Evolutionary conservation across 345 rosid species (phyloP).

Genomic region (Physaria fendleri): DNA sequence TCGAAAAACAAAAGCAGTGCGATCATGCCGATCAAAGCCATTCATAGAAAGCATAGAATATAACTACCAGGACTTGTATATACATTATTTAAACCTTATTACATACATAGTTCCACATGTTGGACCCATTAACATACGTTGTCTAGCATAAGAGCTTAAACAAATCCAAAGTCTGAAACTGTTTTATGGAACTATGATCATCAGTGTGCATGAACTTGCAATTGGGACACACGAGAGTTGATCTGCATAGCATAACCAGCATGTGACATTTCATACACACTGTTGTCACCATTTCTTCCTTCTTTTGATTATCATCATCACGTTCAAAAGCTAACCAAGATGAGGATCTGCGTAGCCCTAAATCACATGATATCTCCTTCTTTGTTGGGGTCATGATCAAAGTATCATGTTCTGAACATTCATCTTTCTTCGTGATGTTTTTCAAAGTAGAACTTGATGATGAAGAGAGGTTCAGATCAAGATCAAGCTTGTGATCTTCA

Average conservation of each 20-base stretch:
- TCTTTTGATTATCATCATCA: conserved; percentile 30
- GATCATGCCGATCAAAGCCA: neutral
- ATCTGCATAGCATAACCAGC: conserved; percentile 77
- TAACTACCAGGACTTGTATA: conserved; percentile 2
- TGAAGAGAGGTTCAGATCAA: conserved; percentile 50
- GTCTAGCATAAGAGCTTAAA: conserved; percentile 50
- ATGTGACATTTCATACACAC: conserved; percentile 74
- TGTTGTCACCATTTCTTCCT: conserved; percentile 68
- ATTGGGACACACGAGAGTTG: conserved; percentile 73
- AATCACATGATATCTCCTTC: conserved; percentile 11
- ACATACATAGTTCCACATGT: conserved; percentile 16
- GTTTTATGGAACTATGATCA: conserved; percentile 38
- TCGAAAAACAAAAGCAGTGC: neutral
- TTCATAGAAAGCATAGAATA: conserved; percentile 1
- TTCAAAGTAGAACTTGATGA: conserved; percentile 34
- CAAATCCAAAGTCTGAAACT: conserved; percentile 37
- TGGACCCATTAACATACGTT: neutral
- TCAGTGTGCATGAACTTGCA: conserved; percentile 81
- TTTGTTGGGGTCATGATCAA: conserved; percentile 15
- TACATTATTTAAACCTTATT: conserved; percentile 10
- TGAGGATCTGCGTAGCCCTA: conserved; percentile 29
- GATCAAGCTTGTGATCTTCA: conserved; percentile 50
- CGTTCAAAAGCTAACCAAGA: conserved; percentile 48
- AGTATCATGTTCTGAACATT: conserved; percentile 9
- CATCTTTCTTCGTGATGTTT: conserved; percentile 17